Percentiles rank a stretch among this genome's conserved stretches.
Evolutionary conservation across 768 basidiomycete species (phyloP).

Genomic region (Suillus sp.): DNA sequence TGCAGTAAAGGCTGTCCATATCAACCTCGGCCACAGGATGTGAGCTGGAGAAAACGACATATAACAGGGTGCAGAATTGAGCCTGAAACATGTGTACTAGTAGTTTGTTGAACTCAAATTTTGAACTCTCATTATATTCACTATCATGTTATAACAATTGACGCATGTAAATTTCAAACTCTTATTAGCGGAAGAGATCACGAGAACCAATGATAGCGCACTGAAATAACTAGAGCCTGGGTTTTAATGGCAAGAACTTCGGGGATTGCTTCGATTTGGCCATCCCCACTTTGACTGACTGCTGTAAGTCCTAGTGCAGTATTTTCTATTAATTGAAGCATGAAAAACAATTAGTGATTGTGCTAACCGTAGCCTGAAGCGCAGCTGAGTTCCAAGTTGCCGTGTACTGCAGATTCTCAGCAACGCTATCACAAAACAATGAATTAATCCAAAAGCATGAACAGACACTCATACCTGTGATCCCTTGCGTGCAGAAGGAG

Average conservation of each 20-base stretch:
- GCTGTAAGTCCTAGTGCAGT: constrained; percentile 13
- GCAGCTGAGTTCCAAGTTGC: constrained; percentile 57
- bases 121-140: neutral
- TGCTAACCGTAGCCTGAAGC: constrained; percentile 49
- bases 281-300: constrained; percentile 12
- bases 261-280: constrained; percentile 3
- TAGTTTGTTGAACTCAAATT: neutral
- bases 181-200: neutral
- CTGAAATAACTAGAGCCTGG: neutral
- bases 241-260: constrained; percentile 11
- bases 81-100: neutral
- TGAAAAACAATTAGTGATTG: no score
- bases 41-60: constrained; percentile 11
- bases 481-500: constrained; percentile 78
- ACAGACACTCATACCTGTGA: constrained; percentile 55
- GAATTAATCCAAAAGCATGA: neutral
- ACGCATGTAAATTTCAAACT: neutral
- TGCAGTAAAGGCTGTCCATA: constrained; percentile 61
- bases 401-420: constrained; percentile 58
- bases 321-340: neutral
- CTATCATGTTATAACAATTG: neutral
- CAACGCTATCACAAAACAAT: constrained; percentile 24
- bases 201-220: neutral
- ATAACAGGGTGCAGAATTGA: neutral
- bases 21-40: constrained; percentile 45